Evolutionary conservation across 345 rosid genomes (phyloP).

Genomic region (Euphorbia pulcherrima): DNA sequence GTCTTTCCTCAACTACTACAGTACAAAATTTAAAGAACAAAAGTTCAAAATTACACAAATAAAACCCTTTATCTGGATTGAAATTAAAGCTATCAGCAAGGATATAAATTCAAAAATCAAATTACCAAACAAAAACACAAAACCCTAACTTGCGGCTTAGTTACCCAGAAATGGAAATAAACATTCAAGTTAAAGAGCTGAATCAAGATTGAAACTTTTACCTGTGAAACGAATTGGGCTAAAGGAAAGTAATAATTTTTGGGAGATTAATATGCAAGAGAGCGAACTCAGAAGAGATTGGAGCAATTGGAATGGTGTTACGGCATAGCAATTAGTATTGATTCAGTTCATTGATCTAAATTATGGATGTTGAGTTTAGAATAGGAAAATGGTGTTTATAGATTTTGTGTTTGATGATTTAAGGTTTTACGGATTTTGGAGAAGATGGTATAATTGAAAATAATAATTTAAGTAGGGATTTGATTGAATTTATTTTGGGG

Average conservation of each 20-base stretch:
- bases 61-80: not conserved
- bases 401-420: too few species aligned
- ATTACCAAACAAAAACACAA: not conserved
- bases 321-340: not conserved
- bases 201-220: slow-evolving; percentile 2
- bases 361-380: too few species aligned
- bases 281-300: not conserved
- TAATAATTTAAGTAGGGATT: too few species aligned
- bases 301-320: not conserved
- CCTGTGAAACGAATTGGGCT: slow-evolving; percentile 1
- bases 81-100: too few species aligned
- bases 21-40: not conserved
- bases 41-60: too few species aligned
- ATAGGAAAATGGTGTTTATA: too few species aligned
- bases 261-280: not conserved
- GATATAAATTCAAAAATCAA: too few species aligned
- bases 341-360: too few species aligned
- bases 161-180: slow-evolving; percentile 9
- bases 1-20: slow-evolving; percentile 13
- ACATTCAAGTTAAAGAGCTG: not conserved
- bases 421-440: too few species aligned
- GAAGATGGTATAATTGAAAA: too few species aligned
- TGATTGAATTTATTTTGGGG: too few species aligned
- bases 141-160: slow-evolving; percentile 7
- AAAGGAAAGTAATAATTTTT: not conserved